Conservation (phyloP, 345 rosid species). For the Melaleuca alternifolia region DNA sequence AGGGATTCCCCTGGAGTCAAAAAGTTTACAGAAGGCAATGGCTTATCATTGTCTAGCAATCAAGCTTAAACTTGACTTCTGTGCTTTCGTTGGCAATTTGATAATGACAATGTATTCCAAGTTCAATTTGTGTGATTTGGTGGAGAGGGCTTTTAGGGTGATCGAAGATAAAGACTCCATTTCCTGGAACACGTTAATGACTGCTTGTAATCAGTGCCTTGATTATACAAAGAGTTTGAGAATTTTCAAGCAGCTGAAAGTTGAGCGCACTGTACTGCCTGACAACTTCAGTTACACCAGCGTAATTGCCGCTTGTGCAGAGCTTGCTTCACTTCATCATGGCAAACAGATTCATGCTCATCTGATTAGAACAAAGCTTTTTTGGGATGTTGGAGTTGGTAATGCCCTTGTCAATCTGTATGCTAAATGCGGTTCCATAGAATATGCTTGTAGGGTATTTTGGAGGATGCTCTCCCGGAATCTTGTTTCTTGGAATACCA, state of each 20-base stretch:
- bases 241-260: constrained; percentile 27
- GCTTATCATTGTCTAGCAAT: constrained; percentile 32
- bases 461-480: constrained; percentile 25
- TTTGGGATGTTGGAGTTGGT: constrained; percentile 31
- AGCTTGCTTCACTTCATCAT: constrained; percentile 28
- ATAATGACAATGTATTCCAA: constrained; percentile 42
- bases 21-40: constrained; percentile 16
- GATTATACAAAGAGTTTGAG: constrained; percentile 35
- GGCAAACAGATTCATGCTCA: constrained; percentile 53
- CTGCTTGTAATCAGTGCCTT: constrained; percentile 28
- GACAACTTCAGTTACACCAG: constrained; percentile 48
- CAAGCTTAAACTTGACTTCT: constrained; percentile 27
- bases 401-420: constrained; percentile 62
- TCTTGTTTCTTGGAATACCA: constrained; percentile 58
- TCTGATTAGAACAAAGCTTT: constrained; percentile 23
- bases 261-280: constrained; percentile 2
- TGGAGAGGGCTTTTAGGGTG: constrained; percentile 26
- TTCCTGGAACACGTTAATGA: constrained; percentile 46
- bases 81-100: constrained; percentile 39
- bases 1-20: constrained; percentile 13
- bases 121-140: constrained; percentile 20
- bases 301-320: constrained; percentile 40
- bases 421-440: constrained; percentile 55
- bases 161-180: constrained; percentile 36
- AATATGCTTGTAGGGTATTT: constrained; percentile 22